Percentiles rank a stretch among this genome's conserved stretches.
Evolutionary conservation across 345 rosid genomes (phyloP).

Genomic region (Abelmoschus esculentus): DNA sequence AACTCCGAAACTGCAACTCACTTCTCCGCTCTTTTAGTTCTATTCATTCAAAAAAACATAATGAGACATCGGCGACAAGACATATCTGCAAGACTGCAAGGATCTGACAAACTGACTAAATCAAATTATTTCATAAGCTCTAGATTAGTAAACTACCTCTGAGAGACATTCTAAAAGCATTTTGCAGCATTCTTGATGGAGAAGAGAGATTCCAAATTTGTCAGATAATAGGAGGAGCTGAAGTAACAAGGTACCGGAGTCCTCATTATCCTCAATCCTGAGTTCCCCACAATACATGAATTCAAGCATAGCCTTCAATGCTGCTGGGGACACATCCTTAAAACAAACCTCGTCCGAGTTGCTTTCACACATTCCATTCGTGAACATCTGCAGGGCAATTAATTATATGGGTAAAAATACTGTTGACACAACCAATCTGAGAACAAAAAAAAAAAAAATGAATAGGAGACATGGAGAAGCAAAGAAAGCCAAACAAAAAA

Average conservation of each 20-base stretch:
- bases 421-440: background rate
- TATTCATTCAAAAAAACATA: slow-evolving; percentile 38
- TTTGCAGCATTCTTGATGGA: slow-evolving; percentile 98
- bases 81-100: slow-evolving; percentile 2
- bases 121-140: slow-evolving; percentile 11
- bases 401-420: slow-evolving; percentile 9
- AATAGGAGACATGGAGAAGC: background rate
- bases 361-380: slow-evolving; percentile 97
- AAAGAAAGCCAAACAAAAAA: slow-evolving; percentile 8
- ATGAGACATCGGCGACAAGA: slow-evolving; percentile 11
- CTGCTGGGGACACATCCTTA: slow-evolving; percentile 64
- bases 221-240: slow-evolving; percentile 84
- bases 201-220: slow-evolving; percentile 70
- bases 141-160: slow-evolving; percentile 54
- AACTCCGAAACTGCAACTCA: slow-evolving; percentile 56
- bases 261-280: slow-evolving; percentile 42
- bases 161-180: slow-evolving; percentile 74
- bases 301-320: slow-evolving; percentile 68
- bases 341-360: slow-evolving; percentile 50
- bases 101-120: slow-evolving; percentile 3
- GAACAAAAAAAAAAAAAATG: background rate
- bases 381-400: slow-evolving; percentile 67
- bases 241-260: slow-evolving; percentile 66
- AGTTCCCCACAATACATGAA: slow-evolving; percentile 87
- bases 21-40: slow-evolving; percentile 57